Evolutionary conservation across 2,329 filamentous ascomycete genomes (phyloP).

Genomic region (Alternaria angustiovoidea): DNA sequence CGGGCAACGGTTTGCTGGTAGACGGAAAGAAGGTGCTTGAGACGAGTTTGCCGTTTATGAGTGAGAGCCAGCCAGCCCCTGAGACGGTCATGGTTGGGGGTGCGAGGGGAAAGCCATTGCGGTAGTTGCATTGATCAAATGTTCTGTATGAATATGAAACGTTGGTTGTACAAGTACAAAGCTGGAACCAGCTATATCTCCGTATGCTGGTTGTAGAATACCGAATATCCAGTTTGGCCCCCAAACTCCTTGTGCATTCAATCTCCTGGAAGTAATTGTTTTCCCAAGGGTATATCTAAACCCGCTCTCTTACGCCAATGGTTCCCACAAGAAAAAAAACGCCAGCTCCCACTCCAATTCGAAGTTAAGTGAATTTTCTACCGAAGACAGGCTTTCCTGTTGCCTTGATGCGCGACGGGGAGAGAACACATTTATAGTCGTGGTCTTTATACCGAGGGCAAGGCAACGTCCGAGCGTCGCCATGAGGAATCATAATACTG

Average conservation of each 20-base stretch:
- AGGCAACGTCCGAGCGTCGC: too few relatives aligned
- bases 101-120: slow-evolving; percentile 20
- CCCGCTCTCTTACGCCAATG: neutral
- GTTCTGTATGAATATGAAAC: slow-evolving; percentile 7
- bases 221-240: neutral
- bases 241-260: neutral
- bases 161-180: slow-evolving; percentile 1
- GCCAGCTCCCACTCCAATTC: neutral
- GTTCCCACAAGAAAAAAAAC: slow-evolving; percentile 1
- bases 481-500: too few relatives aligned
- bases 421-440: too few relatives aligned
- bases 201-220: neutral
- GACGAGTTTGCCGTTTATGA: slow-evolving; percentile 37
- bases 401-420: too few relatives aligned
- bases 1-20: slow-evolving; percentile 65
- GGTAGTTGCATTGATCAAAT: neutral
- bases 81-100: slow-evolving; percentile 31
- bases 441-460: too few relatives aligned
- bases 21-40: slow-evolving; percentile 57
- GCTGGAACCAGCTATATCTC: neutral
- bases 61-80: slow-evolving; percentile 17
- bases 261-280: neutral
- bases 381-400: too few relatives aligned
- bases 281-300: slow-evolving; percentile 8
- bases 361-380: neutral